Conservation (phyloP, 805 yeast genomes). For the Candida saitoana region DNA sequence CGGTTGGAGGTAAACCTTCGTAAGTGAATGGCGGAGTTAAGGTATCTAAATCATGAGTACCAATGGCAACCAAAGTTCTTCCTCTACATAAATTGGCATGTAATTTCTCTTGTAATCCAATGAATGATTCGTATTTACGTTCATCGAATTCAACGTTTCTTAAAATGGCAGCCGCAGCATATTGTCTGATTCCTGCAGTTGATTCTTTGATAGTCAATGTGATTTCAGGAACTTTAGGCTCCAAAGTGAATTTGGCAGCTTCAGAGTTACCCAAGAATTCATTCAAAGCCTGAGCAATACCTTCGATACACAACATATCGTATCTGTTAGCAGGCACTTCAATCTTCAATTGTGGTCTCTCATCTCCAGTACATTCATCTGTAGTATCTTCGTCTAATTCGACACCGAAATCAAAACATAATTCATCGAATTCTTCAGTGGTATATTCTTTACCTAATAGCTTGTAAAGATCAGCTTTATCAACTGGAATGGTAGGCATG, state of each 20-base stretch:
- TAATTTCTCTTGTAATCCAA: slow-evolving; percentile 91
- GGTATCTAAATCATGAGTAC: slow-evolving; percentile 91
- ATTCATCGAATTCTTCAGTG: slow-evolving; percentile 91
- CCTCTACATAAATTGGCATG: slow-evolving; percentile 95
- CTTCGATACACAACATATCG: slow-evolving; percentile 97
- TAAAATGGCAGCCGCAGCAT: slow-evolving; percentile 91
- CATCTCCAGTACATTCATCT: slow-evolving; percentile 64
- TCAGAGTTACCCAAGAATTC: slow-evolving; percentile 72
- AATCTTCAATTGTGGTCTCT: slow-evolving; percentile 94
- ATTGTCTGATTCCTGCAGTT: slow-evolving; percentile 77
- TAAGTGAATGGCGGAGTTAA: slow-evolving; percentile 80
- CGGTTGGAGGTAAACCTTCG: slow-evolving; percentile 77
- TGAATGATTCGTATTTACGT: slow-evolving; percentile 88
- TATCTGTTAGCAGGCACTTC: slow-evolving; percentile 98
- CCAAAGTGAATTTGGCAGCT: slow-evolving; percentile 64
- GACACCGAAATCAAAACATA: slow-evolving; percentile 95
- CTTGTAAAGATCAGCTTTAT: slow-evolving; percentile 85
- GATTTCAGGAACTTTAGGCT: slow-evolving; percentile 56
- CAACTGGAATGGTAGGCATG: slow-evolving; percentile 97
- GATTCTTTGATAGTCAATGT: slow-evolving; percentile 72
- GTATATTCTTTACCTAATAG: slow-evolving; percentile 60
- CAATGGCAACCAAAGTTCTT: slow-evolving; percentile 96
- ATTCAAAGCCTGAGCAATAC: slow-evolving; percentile 91
- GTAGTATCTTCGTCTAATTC: slow-evolving; percentile 98
- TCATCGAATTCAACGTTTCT: slow-evolving; percentile 79